A percentile compares a stretch with the other conserved stretches of the same genome.
Evolutionary conservation across 768 basidiomycete species (phyloP).

Genomic region (Leccinum rimulosum): DNA sequence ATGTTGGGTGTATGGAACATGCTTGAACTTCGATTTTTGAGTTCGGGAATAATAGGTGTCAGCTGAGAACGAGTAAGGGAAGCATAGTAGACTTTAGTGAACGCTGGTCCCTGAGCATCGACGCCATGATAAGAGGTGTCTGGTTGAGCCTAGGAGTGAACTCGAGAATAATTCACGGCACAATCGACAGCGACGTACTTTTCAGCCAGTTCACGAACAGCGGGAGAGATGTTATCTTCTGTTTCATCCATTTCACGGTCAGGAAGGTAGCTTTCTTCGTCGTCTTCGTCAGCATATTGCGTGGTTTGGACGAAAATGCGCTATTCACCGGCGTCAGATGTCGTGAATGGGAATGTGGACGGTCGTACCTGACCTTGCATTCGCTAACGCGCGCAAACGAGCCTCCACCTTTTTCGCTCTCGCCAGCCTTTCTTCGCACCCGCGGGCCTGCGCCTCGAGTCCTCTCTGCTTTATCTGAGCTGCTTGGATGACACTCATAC

Average conservation of each 20-base stretch:
- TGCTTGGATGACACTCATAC: slow-evolving; percentile 80
- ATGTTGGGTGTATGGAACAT: slow-evolving; percentile 18
- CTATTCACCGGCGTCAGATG: slow-evolving; percentile 17
- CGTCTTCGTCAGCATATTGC: slow-evolving; percentile 34
- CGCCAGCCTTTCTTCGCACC: slow-evolving; percentile 58
- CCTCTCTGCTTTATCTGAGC: slow-evolving; percentile 58
- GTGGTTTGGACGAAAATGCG: slow-evolving; percentile 15
- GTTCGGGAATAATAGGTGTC: slow-evolving; percentile 83
- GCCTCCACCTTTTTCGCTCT: slow-evolving; percentile 64
- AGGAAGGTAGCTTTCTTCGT: slow-evolving; percentile 75
- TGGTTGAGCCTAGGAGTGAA: slow-evolving; percentile 17
- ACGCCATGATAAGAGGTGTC: slow-evolving; percentile 1
- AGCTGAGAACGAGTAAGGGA: slow-evolving; percentile 97
- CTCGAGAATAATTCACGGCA: background rate
- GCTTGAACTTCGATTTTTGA: slow-evolving; percentile 64
- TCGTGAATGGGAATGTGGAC: background rate
- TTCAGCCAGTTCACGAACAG: slow-evolving; percentile 74
- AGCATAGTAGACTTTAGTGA: slow-evolving; percentile 88
- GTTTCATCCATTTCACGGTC: slow-evolving; percentile 40
- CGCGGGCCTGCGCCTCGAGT: slow-evolving; percentile 64
- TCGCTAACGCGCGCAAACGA: slow-evolving; percentile 48
- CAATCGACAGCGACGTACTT: slow-evolving; percentile 46
- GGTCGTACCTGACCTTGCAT: slow-evolving; percentile 50
- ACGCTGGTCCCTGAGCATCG: slow-evolving; percentile 47
- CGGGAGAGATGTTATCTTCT: slow-evolving; percentile 67